Conservation (phyloP, 306 rosid species). For the Purshia tridentata region DNA sequence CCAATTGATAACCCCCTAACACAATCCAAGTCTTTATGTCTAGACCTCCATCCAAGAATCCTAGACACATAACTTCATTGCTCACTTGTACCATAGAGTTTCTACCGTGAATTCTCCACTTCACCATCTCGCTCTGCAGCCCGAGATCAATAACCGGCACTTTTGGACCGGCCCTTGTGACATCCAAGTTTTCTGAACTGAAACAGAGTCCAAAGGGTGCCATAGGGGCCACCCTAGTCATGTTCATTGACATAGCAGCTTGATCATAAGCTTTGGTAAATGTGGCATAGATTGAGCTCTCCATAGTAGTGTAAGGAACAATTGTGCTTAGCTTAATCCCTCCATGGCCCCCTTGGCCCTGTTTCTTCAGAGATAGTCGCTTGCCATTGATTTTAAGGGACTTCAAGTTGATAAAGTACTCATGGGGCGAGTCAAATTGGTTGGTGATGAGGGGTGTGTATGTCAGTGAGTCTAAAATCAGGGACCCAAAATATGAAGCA, state of each 20-base stretch:
- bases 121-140: slow-evolving; percentile 79
- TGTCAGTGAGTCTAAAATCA: slow-evolving; percentile 45
- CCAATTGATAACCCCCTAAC: slow-evolving; percentile 73
- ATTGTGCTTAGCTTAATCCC: slow-evolving; percentile 55
- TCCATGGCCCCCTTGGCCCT: slow-evolving; percentile 15
- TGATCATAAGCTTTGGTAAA: slow-evolving; percentile 44
- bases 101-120: slow-evolving; percentile 61
- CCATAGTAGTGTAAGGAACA: slow-evolving; percentile 58
- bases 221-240: slow-evolving; percentile 42
- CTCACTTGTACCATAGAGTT: slow-evolving; percentile 66
- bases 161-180: slow-evolving; percentile 21
- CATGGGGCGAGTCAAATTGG: slow-evolving; percentile 32
- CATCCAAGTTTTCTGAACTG: slow-evolving; percentile 16
- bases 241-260: slow-evolving; percentile 53
- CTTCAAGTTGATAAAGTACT: slow-evolving; percentile 56
- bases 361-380: slow-evolving; percentile 38
- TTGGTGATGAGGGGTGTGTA: slow-evolving; percentile 58
- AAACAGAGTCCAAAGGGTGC: slow-evolving; percentile 65
- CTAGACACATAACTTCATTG: slow-evolving; percentile 56
- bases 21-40: slow-evolving; percentile 42
- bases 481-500: slow-evolving; percentile 27
- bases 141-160: slow-evolving; percentile 60
- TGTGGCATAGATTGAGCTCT: slow-evolving; percentile 43
- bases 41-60: slow-evolving; percentile 67
- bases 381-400: slow-evolving; percentile 56